A percentile compares a stretch with the other conserved stretches of the same genome.
These are phyloP conservation scores for Plasmodium cynomolgi DNA, from an alignment of 169 alveolate genomes.

Conservation along the genomic window DNA sequence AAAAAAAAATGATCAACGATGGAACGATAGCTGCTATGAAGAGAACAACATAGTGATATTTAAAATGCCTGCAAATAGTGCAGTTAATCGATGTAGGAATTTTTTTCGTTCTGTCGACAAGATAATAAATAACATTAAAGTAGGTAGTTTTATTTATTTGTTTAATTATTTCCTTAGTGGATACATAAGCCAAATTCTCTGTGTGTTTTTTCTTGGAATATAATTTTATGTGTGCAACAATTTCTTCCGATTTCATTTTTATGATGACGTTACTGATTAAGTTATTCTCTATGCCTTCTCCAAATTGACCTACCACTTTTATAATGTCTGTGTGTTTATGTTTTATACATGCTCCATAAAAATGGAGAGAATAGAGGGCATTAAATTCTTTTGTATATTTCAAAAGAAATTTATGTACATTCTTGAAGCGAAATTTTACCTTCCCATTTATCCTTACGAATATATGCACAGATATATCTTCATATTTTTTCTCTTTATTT, in stretches of 20 bases:
- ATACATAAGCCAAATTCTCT: neutral
- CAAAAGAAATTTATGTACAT: constrained; percentile 18
- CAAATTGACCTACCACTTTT: constrained; percentile 45
- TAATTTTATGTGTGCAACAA: constrained; percentile 45
- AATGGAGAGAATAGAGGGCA: constrained; percentile 13
- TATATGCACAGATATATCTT: constrained; percentile 64
- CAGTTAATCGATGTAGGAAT: constrained; percentile 23
- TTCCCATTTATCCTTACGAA: constrained; percentile 26
- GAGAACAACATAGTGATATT: constrained; percentile 57
- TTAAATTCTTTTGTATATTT: constrained; percentile 27
- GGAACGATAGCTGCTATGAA: constrained; percentile 49
- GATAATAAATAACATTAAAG: constrained; percentile 31
- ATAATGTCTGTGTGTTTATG: constrained; percentile 32
- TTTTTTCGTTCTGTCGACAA: constrained; percentile 44
- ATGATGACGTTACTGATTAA: constrained; percentile 32
- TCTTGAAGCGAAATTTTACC: constrained; percentile 21
- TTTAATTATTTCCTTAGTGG: constrained; percentile 20
- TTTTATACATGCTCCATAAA: constrained; percentile 66
- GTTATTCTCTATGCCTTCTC: constrained; percentile 53
- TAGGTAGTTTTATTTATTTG: constrained; percentile 11
- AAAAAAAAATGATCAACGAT: constrained; percentile 33
- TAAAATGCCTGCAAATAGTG: constrained; percentile 29
- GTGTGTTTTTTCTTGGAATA: constrained; percentile 15
- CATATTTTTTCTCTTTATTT: constrained; percentile 58
- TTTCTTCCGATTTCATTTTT: constrained; percentile 36